A percentile compares a stretch with the other conserved stretches of the same genome.
phyloP scores from a whole-genome alignment of 805 yeast genomes.

The Saccharomycopsis lassenensis region DNA sequence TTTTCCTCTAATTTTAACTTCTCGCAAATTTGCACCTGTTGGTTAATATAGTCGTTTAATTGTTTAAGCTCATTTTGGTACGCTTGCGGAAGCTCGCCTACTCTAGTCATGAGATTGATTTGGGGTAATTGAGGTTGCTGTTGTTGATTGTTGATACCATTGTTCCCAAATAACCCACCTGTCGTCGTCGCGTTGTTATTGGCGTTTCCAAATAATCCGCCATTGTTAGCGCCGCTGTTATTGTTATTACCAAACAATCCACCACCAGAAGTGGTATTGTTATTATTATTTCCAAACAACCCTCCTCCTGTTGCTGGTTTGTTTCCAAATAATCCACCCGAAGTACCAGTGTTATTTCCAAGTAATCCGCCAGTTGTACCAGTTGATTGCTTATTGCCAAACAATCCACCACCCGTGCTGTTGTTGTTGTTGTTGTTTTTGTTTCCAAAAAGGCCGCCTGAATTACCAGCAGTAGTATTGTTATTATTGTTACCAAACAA shows the following conservation, averaged over 20 bases:
- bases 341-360: slow-evolving; percentile 21
- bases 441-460: slow-evolving; percentile 8
- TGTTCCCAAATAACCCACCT: slow-evolving; percentile 20
- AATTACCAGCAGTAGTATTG: slow-evolving; percentile 16
- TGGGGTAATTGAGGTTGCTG: slow-evolving; percentile 33
- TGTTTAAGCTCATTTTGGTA: slow-evolving; percentile 58
- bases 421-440: slow-evolving; percentile 12
- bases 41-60: slow-evolving; percentile 59
- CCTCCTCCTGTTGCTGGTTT: slow-evolving; percentile 1
- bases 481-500: slow-evolving; percentile 26
- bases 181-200: slow-evolving; percentile 2
- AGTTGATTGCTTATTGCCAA: slow-evolving; percentile 28
- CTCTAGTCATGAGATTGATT: slow-evolving; percentile 64
- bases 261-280: slow-evolving; percentile 13
- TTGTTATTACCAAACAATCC: slow-evolving; percentile 5
- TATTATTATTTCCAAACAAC: slow-evolving; percentile 14
- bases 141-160: slow-evolving; percentile 20
- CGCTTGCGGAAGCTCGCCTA: slow-evolving; percentile 64
- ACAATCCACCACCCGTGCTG: slow-evolving; percentile 23
- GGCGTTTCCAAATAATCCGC: slow-evolving; percentile 13
- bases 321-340: slow-evolving; percentile 1
- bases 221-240: slow-evolving; percentile 10
- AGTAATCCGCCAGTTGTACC: slow-evolving; percentile 27
- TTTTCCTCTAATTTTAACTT: slow-evolving; percentile 48
- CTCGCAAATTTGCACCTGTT: slow-evolving; percentile 63